A percentile compares a stretch with the other conserved stretches of the same genome.
These are phyloP conservation scores for Penicillium odoratum DNA, from an alignment of 495 filamentous ascomycete species.

Conservation along the genomic window DNA sequence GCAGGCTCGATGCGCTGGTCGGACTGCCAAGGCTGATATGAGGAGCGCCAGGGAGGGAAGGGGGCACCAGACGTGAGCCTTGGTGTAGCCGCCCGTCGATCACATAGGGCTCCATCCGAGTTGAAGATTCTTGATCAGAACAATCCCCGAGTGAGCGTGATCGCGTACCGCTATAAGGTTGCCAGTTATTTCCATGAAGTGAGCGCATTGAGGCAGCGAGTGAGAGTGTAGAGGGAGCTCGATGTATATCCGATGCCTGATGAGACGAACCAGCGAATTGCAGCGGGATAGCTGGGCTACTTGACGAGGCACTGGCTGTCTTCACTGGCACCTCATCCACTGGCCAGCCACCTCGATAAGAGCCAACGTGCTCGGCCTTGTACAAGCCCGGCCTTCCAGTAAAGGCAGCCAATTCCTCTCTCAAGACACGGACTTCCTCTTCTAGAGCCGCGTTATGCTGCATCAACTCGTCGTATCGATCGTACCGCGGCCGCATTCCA, in stretches of 20 bases:
- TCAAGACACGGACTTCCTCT: slow-evolving; percentile 48
- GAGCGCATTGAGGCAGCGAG: slow-evolving; percentile 10
- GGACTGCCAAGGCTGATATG: slow-evolving; percentile 12
- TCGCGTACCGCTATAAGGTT: slow-evolving; percentile 18
- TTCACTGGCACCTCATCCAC: slow-evolving; percentile 9
- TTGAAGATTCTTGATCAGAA: slow-evolving; percentile 17
- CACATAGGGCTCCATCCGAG: slow-evolving; percentile 23
- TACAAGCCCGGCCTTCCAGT: slow-evolving; percentile 12
- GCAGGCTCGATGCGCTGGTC: slow-evolving; percentile 1
- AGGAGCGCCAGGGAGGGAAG: slow-evolving; percentile 7
- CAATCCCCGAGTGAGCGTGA: slow-evolving; percentile 22
- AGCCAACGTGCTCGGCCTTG: slow-evolving; percentile 9
- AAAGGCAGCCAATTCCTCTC: slow-evolving; percentile 38
- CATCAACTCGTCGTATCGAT: slow-evolving; percentile 50
- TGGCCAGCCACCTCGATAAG: slow-evolving; percentile 16
- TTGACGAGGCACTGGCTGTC: slow-evolving; percentile 8
- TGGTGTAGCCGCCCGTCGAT: slow-evolving; percentile 18
- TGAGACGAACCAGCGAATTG: slow-evolving; percentile 18
- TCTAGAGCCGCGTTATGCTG: slow-evolving; percentile 56
- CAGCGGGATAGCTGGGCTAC: slow-evolving; percentile 9
- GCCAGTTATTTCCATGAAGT: slow-evolving; percentile 27
- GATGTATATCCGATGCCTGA: slow-evolving; percentile 8
- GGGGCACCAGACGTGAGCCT: slow-evolving; percentile 6
- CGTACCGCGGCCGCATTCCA: slow-evolving; percentile 48
- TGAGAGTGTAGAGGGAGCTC: slow-evolving; percentile 15